Evolutionary conservation across 139 green algal species (phyloP), one percentile per base, ranked within the genome.

Genomic region (Tetraselmis striata): DNA sequence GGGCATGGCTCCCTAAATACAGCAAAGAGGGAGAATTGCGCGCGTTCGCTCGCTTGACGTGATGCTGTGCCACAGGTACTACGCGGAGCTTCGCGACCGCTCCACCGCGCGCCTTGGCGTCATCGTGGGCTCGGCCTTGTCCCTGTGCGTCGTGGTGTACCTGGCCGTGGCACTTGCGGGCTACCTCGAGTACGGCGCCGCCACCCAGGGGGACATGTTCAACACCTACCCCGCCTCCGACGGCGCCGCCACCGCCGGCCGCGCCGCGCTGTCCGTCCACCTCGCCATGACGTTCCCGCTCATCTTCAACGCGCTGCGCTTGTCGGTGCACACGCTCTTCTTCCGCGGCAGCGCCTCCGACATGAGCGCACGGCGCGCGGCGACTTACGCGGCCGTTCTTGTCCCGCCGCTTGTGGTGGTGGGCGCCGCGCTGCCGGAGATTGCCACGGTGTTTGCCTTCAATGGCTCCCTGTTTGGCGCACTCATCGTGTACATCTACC

Each of bases 111-210:
- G 45, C 11, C 5, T 67, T 5, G 45, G 11, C 45, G 45, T 5
- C 45, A 67, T 67, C 45, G 18, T 67, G 5, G 45, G 11, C 45
- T 5, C 45, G 11, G 45, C 45, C 11, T 18, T 67, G 11, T 67
- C 45, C 76, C 76, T 79, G 5, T 79, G 76, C 29, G 29, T 31
- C 29, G 5, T 79, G 5, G 76, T 79, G 11, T 79, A 79, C 76
- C 29, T 79, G 11, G 29, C 29, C 76, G 29, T 31, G 5, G 29
- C 76, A 5, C 5, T 31, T 18, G 5, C 29, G 29, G 76, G 76
- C 29, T 79, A 79, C 76, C 76, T 79, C 76, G 29, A 31, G 76
- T 79, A 45, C 76, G 76, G 76, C 29, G 76, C 5, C 29, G 76
- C 29, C 29, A 79, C 76, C 11, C 29, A 18, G 11, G 76, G 76